Base-by-base conservation (phyloP, 2,329 filamentous ascomycete species). In the Chlorencoelia australis region DNA sequence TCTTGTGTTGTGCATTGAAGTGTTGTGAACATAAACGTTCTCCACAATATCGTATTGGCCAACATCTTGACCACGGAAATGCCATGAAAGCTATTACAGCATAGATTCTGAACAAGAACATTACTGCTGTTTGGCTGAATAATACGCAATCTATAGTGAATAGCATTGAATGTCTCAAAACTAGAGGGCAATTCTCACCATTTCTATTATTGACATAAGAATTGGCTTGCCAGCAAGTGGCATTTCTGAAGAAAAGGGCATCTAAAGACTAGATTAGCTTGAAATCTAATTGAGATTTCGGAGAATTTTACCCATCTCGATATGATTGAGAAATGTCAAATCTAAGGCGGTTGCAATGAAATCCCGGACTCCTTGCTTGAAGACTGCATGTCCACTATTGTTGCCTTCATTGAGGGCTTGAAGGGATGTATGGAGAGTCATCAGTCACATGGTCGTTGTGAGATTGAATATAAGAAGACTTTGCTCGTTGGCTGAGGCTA, bases 1-100 rank as follows among this genome's bases (percentile, higher is more conserved):
- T 4, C 40, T 44, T 17, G 72, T 69, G 47, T 79, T 74, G 35
- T 64, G 63, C 67, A 77, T 71, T 25, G 65, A 67, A 28, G 68
- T 62, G 46, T 78, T 77, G 57, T 68, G 73, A 38, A 80, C 69
- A 47, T 76, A 73, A n/a, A 84, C 53, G 47, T 84, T 75, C 56
- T 81, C 67, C 2, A 83, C 76, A 30, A 82, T 75, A 44, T 84
- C 79, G 11, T 70, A 69, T 55, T 83, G 43, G 13, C 49, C 50
- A 13, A 43, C 48, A 51, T 84, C 83, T 56, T 84, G 79, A 15
- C 79, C 79, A 83, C 76, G 7, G 71, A 77, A 46, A 84, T 82
- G 25, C 80, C 80, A 50, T 84, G 79, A 3, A 75, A 81, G 21
- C 78, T 77, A 49, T 78, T 79, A 59, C 79, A 84, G 41, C 64